A percentile compares a stretch with the other conserved stretches of the same genome.
Conservation (phyloP, 1,284 basidiomycete species). For the Sanghuangporus baumii region DNA sequence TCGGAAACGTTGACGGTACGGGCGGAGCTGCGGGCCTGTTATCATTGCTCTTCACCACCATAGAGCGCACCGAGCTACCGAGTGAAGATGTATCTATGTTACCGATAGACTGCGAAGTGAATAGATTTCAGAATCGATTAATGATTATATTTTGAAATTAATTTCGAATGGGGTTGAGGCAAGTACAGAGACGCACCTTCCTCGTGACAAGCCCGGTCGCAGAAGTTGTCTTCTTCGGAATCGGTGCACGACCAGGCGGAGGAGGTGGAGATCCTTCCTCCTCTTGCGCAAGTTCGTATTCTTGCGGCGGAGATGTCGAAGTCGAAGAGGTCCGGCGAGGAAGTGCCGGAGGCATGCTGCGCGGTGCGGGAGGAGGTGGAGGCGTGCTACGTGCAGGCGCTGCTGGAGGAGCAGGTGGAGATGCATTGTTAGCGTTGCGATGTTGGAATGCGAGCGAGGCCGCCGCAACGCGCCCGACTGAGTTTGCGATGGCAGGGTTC, state of each 20-base stretch:
- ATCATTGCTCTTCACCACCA: too few relatives aligned
- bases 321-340: constrained; percentile 35
- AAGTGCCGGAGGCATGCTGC: constrained; percentile 33
- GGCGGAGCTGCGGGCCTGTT: constrained; percentile 30
- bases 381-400: constrained; percentile 32
- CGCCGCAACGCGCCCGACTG: constrained; percentile 46
- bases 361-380: constrained; percentile 27
- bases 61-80: constrained; percentile 14
- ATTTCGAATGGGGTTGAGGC: not conserved
- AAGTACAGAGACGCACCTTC: not conserved
- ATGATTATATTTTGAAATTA: too few relatives aligned
- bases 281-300: not conserved
- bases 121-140: not conserved
- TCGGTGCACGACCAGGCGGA: constrained; percentile 24
- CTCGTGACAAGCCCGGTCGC: constrained; percentile 4
- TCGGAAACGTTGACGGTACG: constrained; percentile 42
- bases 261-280: constrained; percentile 3
- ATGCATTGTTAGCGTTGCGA: constrained; percentile 7
- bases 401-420: constrained; percentile 31
- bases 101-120: constrained; percentile 44
- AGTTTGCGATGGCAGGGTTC: constrained; percentile 31
- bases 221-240: constrained; percentile 18
- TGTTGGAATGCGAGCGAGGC: constrained; percentile 37
- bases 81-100: constrained; percentile 52
- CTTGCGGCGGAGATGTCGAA: not conserved